Evolutionary conservation across 371 early-diverging fungal species (phyloP).

Genomic region (Capillidium rhysosporum): DNA sequence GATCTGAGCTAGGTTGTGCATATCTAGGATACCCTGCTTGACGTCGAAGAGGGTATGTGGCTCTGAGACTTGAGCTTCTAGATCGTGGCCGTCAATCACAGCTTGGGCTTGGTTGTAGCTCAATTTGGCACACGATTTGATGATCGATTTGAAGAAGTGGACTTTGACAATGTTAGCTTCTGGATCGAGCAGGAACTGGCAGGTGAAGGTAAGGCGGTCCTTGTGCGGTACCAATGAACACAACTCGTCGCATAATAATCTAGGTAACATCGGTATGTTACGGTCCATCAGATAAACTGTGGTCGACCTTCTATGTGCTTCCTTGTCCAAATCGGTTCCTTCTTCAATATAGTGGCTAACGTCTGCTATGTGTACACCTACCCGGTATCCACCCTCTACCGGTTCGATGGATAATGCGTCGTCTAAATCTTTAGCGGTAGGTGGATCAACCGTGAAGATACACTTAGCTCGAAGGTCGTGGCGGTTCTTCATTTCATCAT

Average conservation of each 20-base stretch:
- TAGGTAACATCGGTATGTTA: slow-evolving; percentile 95
- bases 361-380: slow-evolving; percentile 96
- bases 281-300: slow-evolving; percentile 91
- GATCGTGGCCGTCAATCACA: slow-evolving; percentile 55
- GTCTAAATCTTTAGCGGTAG: slow-evolving; percentile 98
- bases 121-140: slow-evolving; percentile 80
- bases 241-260: slow-evolving; percentile 68
- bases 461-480: slow-evolving; percentile 62
- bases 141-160: slow-evolving; percentile 72
- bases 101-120: slow-evolving; percentile 96
- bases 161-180: slow-evolving; percentile 54
- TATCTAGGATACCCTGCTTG: not conserved
- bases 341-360: slow-evolving; percentile 90
- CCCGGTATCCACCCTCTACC: slow-evolving; percentile 71
- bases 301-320: slow-evolving; percentile 79
- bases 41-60: not conserved
- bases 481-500: slow-evolving; percentile 12
- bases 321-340: slow-evolving; percentile 65
- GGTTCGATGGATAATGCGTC: slow-evolving; percentile 86
- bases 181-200: slow-evolving; percentile 53
- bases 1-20: slow-evolving; percentile 50
- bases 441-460: slow-evolving; percentile 98
- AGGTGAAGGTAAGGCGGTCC: slow-evolving; percentile 82
- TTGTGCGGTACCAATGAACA: slow-evolving; percentile 82
- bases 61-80: slow-evolving; percentile 19